Evolutionary conservation across 805 yeast genomes (phyloP).

Genomic region (Zygosaccharomyces bailii): DNA sequence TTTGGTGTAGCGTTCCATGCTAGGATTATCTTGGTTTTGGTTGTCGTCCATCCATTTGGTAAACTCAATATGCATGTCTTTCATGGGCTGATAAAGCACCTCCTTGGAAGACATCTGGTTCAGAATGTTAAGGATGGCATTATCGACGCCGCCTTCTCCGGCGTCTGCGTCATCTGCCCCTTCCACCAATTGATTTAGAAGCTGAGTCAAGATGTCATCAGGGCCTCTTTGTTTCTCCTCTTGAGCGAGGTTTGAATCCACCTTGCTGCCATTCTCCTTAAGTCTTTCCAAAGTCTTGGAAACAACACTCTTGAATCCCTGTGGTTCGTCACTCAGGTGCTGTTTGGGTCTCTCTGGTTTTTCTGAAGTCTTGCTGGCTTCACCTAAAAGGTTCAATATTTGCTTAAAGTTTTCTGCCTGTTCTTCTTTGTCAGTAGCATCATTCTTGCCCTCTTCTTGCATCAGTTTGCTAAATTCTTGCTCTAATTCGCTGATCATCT

Average conservation of each 20-base stretch:
- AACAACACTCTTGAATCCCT: slow-evolving; percentile 68
- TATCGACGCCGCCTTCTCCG: slow-evolving; percentile 45
- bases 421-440: slow-evolving; percentile 10
- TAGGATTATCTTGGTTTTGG: slow-evolving; percentile 41
- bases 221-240: slow-evolving; percentile 46
- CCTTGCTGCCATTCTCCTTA: slow-evolving; percentile 68
- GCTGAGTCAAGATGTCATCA: slow-evolving; percentile 55
- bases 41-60: slow-evolving; percentile 65
- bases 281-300: slow-evolving; percentile 76
- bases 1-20: slow-evolving; percentile 47
- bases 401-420: slow-evolving; percentile 37
- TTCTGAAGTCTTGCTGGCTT: slow-evolving; percentile 22
- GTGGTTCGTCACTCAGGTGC: slow-evolving; percentile 18
- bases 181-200: slow-evolving; percentile 57
- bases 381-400: slow-evolving; percentile 31
- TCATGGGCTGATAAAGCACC: slow-evolving; percentile 82
- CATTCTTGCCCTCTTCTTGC: slow-evolving; percentile 22
- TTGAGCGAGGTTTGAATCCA: slow-evolving; percentile 54
- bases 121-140: slow-evolving; percentile 68
- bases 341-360: slow-evolving; percentile 45
- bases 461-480: slow-evolving; percentile 27
- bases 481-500: slow-evolving; percentile 28
- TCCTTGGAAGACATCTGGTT: slow-evolving; percentile 81
- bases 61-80: slow-evolving; percentile 70
- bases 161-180: slow-evolving; percentile 37